Evolutionary conservation across 495 filamentous ascomycete species (phyloP), one percentile per base, ranked within the genome.

Genomic region (Thermothielavioides terrestris): DNA sequence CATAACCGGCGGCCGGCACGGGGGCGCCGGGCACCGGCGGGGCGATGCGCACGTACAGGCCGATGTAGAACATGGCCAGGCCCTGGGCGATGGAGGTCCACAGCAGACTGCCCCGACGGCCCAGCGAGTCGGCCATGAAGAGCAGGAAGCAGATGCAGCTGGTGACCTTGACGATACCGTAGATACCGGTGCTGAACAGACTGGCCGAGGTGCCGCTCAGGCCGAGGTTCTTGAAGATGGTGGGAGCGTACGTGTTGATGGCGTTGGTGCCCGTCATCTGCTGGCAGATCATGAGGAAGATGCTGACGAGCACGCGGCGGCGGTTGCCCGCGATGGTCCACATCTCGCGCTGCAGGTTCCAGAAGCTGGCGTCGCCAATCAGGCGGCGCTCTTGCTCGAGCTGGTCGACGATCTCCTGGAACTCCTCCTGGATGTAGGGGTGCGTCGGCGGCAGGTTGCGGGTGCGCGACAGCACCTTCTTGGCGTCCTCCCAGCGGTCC

Each of bases 21-120:
- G 50, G 31, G 10, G 59, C 51, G 14, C 74, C 79, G 5, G 63
- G 43, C 17, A 71, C 58, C 0, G 85, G 86, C 0, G 84, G 84
- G 15, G 79, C 68, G 54, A 88, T 80, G 46, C 84, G 81, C 6
- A 87, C 73, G 59, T 90, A 86, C n/a, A 91, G 68, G 10, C 86
- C 85, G 51, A 90, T 83, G 61, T 89, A 87, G 56, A 86, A 78
- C 81, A 88, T 89, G 54, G 75, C 74, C n/a, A 83, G 64, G 3
- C 73, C 78, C 64, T 84, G 82, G 10, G 77, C 85, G 52, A 88
- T 76, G 7, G 79, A 81, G 12, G 85, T 88, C 76, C 80, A 85
- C 52, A 89, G 72, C 22, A 92, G 76, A 28, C 81, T 83, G 31
- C 80, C 76, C 6, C 82, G 75, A 8, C 81, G 76, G 6, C 81